Percentiles rank a stretch among this genome's conserved stretches.
Evolutionary conservation across 2,329 filamentous ascomycete genomes (phyloP).

Genomic region (Tolypocladium nubicola): DNA sequence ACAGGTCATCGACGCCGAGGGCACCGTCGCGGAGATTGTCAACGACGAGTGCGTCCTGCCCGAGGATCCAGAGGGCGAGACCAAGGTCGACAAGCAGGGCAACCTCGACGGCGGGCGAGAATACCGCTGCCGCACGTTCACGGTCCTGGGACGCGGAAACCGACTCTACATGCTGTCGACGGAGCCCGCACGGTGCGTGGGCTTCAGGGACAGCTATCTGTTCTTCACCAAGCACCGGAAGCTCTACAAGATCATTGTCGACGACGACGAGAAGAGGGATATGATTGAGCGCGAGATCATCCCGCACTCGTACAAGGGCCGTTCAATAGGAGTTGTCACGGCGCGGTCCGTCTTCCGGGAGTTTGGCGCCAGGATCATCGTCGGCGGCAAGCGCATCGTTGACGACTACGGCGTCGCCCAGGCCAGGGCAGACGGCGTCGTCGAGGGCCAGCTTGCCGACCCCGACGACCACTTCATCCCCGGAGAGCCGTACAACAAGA

Average conservation of each 20-base stretch:
- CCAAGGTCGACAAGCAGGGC: conserved; percentile 85
- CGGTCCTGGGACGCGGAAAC: conserved; percentile 70
- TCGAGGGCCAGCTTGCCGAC: conserved; percentile 86
- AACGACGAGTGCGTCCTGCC: conserved; percentile 87
- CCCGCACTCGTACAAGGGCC: conserved; percentile 96
- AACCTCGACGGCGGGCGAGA: conserved; percentile 75
- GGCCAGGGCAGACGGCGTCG: conserved; percentile 63
- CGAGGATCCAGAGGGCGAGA: conserved; percentile 78
- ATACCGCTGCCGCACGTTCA: conserved; percentile 93
- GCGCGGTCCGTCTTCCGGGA: conserved; percentile 94
- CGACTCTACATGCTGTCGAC: conserved; percentile 97
- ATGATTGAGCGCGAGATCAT: conserved; percentile 94
- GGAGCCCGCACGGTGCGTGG: conserved; percentile 90
- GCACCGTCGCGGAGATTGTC: conserved; percentile 80
- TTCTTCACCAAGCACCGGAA: conserved; percentile 98
- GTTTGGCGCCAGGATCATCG: conserved; percentile 88
- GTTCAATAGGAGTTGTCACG: conserved; percentile 92
- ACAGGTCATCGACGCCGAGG: conserved; percentile 86
- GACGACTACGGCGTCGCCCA: conserved; percentile 84
- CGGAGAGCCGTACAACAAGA: conserved; percentile 91
- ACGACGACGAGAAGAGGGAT: conserved; percentile 93
- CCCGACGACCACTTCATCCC: conserved; percentile 71
- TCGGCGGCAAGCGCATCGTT: conserved; percentile 73
- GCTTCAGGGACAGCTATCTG: conserved; percentile 94
- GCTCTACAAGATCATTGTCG: conserved; percentile 96